Conservation (phyloP, 257 asterid genomes). For the Solanum paucissectum region DNA sequence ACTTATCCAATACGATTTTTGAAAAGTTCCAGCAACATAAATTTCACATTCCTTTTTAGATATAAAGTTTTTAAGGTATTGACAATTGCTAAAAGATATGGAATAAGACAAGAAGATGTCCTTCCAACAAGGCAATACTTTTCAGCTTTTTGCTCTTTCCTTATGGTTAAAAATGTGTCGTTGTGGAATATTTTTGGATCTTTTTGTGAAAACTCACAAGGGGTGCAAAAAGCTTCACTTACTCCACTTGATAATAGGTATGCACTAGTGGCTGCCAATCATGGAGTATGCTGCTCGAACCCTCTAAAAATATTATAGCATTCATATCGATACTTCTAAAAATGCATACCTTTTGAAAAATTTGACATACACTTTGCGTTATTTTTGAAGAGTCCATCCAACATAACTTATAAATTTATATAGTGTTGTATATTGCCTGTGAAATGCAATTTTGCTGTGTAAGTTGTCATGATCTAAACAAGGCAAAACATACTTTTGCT, state of each 20-base stretch:
- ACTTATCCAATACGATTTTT: neutral
- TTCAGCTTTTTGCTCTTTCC: neutral
- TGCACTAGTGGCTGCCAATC: neutral
- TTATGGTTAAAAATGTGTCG: neutral
- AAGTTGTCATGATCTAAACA: neutral
- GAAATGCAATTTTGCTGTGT: neutral
- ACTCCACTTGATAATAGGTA: neutral
- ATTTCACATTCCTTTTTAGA: neutral
- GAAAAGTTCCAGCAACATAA: neutral
- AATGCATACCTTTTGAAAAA: neutral
- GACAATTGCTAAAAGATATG: neutral
- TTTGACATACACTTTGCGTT: neutral
- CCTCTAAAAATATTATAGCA: neutral
- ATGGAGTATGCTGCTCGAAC: neutral
- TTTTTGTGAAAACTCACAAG: neutral
- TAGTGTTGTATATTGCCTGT: neutral
- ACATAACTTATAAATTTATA: neutral
- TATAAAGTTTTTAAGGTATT: neutral
- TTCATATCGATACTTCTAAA: neutral
- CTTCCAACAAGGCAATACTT: neutral
- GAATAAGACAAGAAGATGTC: constrained; percentile 12
- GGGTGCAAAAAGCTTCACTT: neutral
- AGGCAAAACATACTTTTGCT: neutral
- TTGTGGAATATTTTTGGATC: neutral
- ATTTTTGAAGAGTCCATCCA: neutral